Percentiles rank a stretch among this genome's conserved stretches.
Conservation (phyloP, 352 stramenopile species). For the Pythium brassicae region DNA sequence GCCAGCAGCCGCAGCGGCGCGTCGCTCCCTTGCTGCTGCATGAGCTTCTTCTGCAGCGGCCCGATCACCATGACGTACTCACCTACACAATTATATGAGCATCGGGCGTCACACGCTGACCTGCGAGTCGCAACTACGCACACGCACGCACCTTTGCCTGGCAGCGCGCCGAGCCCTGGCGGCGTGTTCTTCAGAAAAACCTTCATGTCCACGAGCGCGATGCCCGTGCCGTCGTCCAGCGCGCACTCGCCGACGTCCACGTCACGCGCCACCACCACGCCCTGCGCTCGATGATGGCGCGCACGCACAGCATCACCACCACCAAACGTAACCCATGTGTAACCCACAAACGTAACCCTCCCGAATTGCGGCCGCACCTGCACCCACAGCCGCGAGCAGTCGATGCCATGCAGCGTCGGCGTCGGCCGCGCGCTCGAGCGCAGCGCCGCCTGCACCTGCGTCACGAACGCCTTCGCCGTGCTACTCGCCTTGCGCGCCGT, state of each 20-base stretch:
- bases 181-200: constrained; percentile 63
- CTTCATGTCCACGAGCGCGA: constrained; percentile 53
- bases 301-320: not conserved
- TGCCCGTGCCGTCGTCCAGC: constrained; percentile 75
- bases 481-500: constrained; percentile 7
- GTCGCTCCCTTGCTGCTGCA: constrained; percentile 11
- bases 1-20: constrained; percentile 29
- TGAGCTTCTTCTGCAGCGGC: constrained; percentile 40
- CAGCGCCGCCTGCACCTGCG: constrained; percentile 46
- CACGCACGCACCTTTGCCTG: constrained; percentile 30
- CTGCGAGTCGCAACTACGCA: not conserved
- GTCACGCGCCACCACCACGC: constrained; percentile 42
- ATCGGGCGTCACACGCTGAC: not conserved
- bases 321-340: not conserved
- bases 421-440: constrained; percentile 28
- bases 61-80: constrained; percentile 82
- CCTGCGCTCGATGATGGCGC: constrained; percentile 18
- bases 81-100: constrained; percentile 14
- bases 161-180: constrained; percentile 31
- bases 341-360: not conserved
- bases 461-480: constrained; percentile 60
- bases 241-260: constrained; percentile 32
- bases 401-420: constrained; percentile 49
- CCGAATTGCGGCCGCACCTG: constrained; percentile 29
- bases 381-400: constrained; percentile 73